These are phyloP conservation scores for Cordyceps tenuipes DNA, from an alignment of 2,329 filamentous ascomycete genomes.

Conservation along the genomic window DNA sequence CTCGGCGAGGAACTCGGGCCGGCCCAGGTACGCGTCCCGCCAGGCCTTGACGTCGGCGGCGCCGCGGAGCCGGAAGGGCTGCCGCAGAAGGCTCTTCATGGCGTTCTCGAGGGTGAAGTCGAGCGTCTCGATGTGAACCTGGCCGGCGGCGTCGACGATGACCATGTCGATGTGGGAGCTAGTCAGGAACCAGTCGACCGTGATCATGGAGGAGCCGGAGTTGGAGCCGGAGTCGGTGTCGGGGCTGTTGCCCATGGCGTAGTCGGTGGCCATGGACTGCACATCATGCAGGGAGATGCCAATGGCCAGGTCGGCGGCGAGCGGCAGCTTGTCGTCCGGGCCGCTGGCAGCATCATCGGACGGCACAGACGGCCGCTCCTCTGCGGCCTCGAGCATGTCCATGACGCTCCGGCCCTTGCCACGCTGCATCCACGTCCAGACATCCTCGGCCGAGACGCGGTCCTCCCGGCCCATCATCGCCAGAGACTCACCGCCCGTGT, in stretches of 20 bases:
- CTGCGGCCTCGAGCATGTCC: not conserved
- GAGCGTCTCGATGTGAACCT: not conserved
- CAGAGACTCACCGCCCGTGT: not conserved
- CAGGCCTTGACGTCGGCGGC: not conserved
- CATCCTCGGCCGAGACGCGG: not conserved
- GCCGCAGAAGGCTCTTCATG: not conserved
- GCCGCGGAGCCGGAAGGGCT: not conserved
- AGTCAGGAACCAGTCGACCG: constrained; percentile 2
- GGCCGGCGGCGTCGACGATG: not conserved
- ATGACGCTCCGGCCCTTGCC: constrained; percentile 2
- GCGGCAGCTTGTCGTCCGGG: not conserved
- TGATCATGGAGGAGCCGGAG: not conserved
- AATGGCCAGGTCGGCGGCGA: not conserved
- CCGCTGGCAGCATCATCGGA: not conserved
- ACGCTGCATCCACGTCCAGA: constrained; percentile 4
- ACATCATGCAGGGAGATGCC: not conserved
- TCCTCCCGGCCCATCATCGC: not conserved
- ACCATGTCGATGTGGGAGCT: not conserved
- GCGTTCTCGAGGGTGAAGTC: not conserved
- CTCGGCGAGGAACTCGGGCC: not conserved
- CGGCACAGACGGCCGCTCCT: not conserved
- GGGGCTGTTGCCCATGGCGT: not conserved
- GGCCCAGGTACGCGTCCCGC: not conserved
- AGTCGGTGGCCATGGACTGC: not conserved
- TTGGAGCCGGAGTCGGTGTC: too few relatives aligned